Evolutionary conservation across 306 rosid genomes (phyloP).

Genomic region (Ormosia emarginata): DNA sequence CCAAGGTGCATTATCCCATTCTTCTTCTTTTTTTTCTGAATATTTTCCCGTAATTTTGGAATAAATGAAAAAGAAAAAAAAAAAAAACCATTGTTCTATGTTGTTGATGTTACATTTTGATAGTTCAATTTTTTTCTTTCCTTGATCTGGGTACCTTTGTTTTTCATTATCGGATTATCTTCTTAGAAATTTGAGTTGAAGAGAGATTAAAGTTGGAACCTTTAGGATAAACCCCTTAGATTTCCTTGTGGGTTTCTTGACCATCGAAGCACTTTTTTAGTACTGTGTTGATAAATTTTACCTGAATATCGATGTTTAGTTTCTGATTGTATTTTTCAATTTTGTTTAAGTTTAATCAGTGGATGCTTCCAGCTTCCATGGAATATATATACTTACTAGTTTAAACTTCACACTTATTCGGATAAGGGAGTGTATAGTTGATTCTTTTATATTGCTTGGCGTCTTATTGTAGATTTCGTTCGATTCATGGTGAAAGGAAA

Average conservation of each 20-base stretch:
- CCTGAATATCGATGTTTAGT: not conserved
- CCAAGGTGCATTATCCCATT: slow-evolving; percentile 57
- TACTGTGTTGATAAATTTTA: not conserved
- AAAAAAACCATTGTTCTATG: not conserved
- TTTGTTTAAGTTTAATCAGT: not conserved
- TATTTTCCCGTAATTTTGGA: not conserved
- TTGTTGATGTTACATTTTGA: not conserved
- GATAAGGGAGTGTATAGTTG: not conserved
- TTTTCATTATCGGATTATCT: not conserved
- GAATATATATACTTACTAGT: not conserved
- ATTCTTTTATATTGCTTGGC: not conserved
- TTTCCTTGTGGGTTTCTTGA: slow-evolving; percentile 11
- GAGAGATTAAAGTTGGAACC: not conserved
- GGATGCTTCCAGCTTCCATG: not conserved
- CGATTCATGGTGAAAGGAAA: not conserved
- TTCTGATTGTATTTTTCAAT: not conserved
- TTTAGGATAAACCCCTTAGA: not conserved
- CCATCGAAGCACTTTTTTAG: not conserved
- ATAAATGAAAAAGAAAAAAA: not conserved
- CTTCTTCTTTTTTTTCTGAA: not conserved
- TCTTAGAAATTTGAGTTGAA: not conserved
- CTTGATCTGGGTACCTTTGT: not conserved
- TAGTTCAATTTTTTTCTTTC: not conserved
- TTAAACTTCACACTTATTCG: not conserved
- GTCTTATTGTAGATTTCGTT: not conserved